Base-by-base conservation (phyloP, 371 early-diverging fungal species). In the Syncephalastrum racemosum region DNA sequence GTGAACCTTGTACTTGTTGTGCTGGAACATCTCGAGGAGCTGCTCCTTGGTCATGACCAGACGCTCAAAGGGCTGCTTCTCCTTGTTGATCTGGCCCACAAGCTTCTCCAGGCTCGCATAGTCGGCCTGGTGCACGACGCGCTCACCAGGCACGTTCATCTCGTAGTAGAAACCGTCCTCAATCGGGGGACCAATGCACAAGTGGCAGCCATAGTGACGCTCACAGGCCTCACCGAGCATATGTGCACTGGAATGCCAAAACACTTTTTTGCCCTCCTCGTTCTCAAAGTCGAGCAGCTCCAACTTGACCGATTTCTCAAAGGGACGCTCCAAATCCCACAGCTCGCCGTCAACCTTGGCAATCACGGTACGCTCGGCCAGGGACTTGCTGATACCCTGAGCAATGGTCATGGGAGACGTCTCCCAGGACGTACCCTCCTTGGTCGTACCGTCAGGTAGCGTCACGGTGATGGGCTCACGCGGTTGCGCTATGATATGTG, bases 231-330 rank as follows among this genome's bases (percentile, higher is more conserved):
- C 97, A 56, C 99, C 99, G 50, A 99, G 79, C 68, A 99, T 89
- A 78, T 99, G 99, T 2, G 99, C 99, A 66, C 95, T 94, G n/a
- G 98, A 97, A 74, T 99, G 99, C 99, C 99, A 99, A 76, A 97
- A 99, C 14, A 99, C 99, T 68, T 83, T 82, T 75, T 93, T 90
- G 71, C 93, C 99, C 60, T 98, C 98, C 22, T 89, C 86, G 51
- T 91, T 72, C 43, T 98, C 98, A 84, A 99, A 99, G 61, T 95
- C 97, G 24, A 99, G 77, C 41, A 99, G 84, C 73, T 98, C 93
- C 52, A 99, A 76, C 52, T 62, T 68, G 77, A 91, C 90, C 47
- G 88, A 87, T 31, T 66, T 63, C 70, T 95, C 94, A 16, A 99
- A 62, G 44, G 95, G 95, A 51, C 98, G 85, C 59, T 81, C 70